Evolutionary conservation across 1,139 yeast species (phyloP).

Genomic region (Pneumocystis canis): DNA sequence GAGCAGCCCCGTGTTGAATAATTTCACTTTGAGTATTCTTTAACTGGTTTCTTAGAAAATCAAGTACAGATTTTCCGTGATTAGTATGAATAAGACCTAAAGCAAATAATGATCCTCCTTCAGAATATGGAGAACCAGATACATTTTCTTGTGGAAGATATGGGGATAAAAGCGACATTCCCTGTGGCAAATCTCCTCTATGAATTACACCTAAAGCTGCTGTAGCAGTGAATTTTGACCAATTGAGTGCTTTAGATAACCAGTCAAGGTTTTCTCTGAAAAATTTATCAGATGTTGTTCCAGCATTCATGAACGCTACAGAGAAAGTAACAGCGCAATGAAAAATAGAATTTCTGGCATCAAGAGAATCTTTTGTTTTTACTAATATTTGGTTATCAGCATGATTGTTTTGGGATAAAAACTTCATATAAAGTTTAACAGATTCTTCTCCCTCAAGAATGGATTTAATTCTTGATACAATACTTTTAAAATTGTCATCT

Average conservation of each 20-base stretch:
- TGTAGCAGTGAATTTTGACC: constrained; percentile 97
- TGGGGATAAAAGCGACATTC: constrained; percentile 74
- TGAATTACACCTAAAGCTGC: constrained; percentile 97
- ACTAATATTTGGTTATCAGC: constrained; percentile 73
- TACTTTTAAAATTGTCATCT: background rate
- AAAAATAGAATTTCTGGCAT: constrained; percentile 84
- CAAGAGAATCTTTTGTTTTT: constrained; percentile 66
- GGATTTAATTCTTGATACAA: constrained; percentile 3
- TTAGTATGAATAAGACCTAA: constrained; percentile 92
- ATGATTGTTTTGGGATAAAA: constrained; percentile 70
- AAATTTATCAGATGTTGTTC: constrained; percentile 90
- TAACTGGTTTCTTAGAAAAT: constrained; percentile 52
- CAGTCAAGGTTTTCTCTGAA: constrained; percentile 84
- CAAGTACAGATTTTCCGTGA: constrained; percentile 78
- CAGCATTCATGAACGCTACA: constrained; percentile 90
- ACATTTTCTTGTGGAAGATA: constrained; percentile 49
- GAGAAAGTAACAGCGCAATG: constrained; percentile 93
- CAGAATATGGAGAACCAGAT: constrained; percentile 54
- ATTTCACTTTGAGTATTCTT: constrained; percentile 39
- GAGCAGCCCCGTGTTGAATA: constrained; percentile 85
- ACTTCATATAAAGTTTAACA: constrained; percentile 82
- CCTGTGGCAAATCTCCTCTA: constrained; percentile 85
- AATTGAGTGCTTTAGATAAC: constrained; percentile 91
- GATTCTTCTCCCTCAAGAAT: constrained; percentile 88
- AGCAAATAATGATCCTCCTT: constrained; percentile 92